Evolutionary conservation across 176 grass and related monocot genomes (phyloP).

Genomic region (Aegilops speltoides): DNA sequence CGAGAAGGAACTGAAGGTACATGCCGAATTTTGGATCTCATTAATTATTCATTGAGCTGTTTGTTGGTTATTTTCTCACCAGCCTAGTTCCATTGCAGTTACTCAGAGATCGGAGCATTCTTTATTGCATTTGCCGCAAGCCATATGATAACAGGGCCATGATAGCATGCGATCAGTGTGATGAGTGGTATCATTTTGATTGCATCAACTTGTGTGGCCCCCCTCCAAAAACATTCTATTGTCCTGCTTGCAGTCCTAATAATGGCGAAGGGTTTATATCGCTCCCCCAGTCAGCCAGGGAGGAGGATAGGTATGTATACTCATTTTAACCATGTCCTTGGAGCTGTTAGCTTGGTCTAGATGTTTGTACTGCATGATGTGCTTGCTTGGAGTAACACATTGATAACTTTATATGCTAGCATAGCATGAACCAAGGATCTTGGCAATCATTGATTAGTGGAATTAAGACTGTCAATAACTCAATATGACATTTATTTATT

Average conservation of each 20-base stretch:
- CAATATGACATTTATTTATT: neutral
- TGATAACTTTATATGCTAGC: neutral
- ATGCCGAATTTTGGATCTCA: neutral
- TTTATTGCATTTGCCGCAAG: conserved; percentile 92
- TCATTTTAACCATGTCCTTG: neutral
- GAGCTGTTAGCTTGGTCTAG: neutral
- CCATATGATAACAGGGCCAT: conserved; percentile 81
- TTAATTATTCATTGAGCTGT: conserved; percentile 2
- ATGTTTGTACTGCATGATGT: neutral
- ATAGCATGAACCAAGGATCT: neutral
- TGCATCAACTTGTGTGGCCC: conserved; percentile 70
- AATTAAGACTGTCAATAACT: neutral
- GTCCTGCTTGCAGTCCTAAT: conserved; percentile 62
- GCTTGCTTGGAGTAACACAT: neutral
- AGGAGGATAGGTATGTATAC: conserved; percentile 49
- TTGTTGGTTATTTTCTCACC: conserved; percentile 21
- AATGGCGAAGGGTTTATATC: conserved; percentile 49
- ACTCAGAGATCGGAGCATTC: conserved; percentile 68
- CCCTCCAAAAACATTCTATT: conserved; percentile 67
- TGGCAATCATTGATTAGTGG: neutral
- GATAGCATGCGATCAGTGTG: conserved; percentile 94
- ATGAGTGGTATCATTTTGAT: conserved; percentile 97
- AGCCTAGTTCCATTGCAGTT: conserved; percentile 40
- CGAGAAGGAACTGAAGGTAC: conserved; percentile 80
- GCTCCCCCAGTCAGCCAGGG: conserved; percentile 21